Conservation (phyloP, 768 basidiomycete genomes). For the Amanita subjunquillea region DNA sequence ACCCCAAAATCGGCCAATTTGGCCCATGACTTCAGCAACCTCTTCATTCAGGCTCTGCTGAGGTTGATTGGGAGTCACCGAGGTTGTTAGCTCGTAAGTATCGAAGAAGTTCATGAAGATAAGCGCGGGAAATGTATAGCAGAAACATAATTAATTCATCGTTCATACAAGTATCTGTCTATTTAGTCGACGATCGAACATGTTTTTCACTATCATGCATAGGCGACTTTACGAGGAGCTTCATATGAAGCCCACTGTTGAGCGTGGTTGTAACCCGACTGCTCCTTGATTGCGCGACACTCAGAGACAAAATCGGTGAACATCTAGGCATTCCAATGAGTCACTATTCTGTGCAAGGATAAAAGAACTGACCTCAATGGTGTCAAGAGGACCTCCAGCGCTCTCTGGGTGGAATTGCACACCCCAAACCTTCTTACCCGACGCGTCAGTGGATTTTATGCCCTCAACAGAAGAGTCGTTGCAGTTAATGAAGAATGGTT, state of each 20-base stretch:
- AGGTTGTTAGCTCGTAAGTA: slow-evolving; percentile 44
- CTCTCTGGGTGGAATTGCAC: slow-evolving; percentile 99
- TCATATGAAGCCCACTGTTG: slow-evolving; percentile 11
- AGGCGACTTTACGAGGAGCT: slow-evolving; percentile 13
- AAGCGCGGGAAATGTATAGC: not conserved
- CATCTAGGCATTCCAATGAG: not conserved
- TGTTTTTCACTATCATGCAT: not conserved
- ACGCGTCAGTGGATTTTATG: slow-evolving; percentile 87
- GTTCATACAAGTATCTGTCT: not conserved
- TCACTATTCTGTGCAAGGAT: not conserved
- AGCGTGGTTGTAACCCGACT: slow-evolving; percentile 14
- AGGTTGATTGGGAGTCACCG: slow-evolving; percentile 32
- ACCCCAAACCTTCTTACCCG: slow-evolving; percentile 91
- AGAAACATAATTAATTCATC: not conserved
- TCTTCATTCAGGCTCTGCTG: slow-evolving; percentile 73
- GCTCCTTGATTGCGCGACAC: slow-evolving; percentile 52
- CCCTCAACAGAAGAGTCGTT: slow-evolving; percentile 99
- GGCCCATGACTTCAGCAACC: slow-evolving; percentile 82
- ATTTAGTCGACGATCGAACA: not conserved
- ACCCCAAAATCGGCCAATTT: slow-evolving; percentile 82
- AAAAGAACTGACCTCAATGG: slow-evolving; percentile 67
- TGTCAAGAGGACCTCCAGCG: slow-evolving; percentile 96
- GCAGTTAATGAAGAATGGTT: slow-evolving; percentile 99
- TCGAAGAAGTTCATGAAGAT: slow-evolving; percentile 65
- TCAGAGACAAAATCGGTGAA: slow-evolving; percentile 51